Percentiles rank a stretch among this genome's conserved stretches.
Evolutionary conservation across 1,284 basidiomycete genomes (phyloP).

Genomic region (Moesziomyces aphidis): DNA sequence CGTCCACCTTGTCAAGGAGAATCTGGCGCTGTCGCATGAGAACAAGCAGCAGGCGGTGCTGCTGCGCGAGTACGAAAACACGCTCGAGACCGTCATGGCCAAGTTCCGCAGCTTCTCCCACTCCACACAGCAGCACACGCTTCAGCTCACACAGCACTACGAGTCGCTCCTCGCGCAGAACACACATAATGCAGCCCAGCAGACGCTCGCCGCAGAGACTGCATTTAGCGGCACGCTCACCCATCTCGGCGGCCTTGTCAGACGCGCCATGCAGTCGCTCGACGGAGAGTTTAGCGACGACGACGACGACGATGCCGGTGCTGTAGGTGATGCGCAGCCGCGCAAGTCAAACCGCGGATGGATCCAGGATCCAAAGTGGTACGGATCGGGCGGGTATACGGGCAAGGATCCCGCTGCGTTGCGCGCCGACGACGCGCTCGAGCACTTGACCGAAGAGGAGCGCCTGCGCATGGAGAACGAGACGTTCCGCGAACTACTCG

Average conservation of each 20-base stretch:
- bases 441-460: constrained; percentile 59
- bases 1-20: constrained; percentile 91
- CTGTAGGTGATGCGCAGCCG: constrained; percentile 2
- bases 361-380: constrained; percentile 55
- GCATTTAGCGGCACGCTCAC: constrained; percentile 50
- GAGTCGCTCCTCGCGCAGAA: constrained; percentile 77
- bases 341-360: constrained; percentile 32
- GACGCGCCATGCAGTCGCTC: constrained; percentile 51
- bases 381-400: constrained; percentile 61
- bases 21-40: constrained; percentile 89
- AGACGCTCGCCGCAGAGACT: constrained; percentile 48
- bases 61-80: constrained; percentile 93
- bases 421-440: constrained; percentile 53
- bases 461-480: constrained; percentile 62
- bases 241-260: constrained; percentile 54
- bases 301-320: constrained; percentile 8
- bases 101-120: constrained; percentile 93
- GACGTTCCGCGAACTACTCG: constrained; percentile 59
- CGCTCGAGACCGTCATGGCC: constrained; percentile 94
- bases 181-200: constrained; percentile 49
- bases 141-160: constrained; percentile 89
- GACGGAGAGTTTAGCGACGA: constrained; percentile 53
- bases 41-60: constrained; percentile 90
- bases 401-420: constrained; percentile 55
- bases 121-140: constrained; percentile 90